A percentile compares a stretch with the other conserved stretches of the same genome.
phyloP scores from a whole-genome alignment of 306 rosid species.

The Cucumis cinereus region DNA sequence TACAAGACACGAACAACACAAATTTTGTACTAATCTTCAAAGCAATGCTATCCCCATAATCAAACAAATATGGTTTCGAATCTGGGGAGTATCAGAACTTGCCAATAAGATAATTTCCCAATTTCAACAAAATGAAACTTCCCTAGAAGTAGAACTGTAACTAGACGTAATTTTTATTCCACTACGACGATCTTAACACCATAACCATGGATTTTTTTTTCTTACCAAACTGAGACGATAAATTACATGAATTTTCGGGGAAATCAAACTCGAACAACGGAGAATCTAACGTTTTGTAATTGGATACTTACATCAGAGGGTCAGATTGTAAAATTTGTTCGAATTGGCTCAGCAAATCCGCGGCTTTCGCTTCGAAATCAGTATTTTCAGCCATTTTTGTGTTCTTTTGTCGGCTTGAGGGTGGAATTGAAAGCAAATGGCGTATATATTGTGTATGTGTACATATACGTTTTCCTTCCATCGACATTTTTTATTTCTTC shows the following conservation, averaged over 20 bases:
- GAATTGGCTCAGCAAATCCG: slow-evolving; percentile 42
- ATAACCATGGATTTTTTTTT: neutral
- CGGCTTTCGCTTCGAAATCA: slow-evolving; percentile 13
- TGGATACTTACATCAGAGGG: slow-evolving; percentile 45
- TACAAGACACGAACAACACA: neutral
- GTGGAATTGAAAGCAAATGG: neutral
- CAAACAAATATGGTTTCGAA: neutral
- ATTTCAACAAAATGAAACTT: neutral
- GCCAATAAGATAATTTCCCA: neutral
- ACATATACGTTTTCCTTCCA: too few relatives aligned
- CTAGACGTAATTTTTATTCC: neutral
- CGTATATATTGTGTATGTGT: too few relatives aligned
- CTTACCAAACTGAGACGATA: neutral
- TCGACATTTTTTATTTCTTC: too few relatives aligned
- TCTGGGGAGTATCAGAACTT: neutral
- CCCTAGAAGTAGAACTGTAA: neutral
- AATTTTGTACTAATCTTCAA: neutral
- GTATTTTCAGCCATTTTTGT: slow-evolving; percentile 23
- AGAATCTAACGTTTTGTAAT: neutral
- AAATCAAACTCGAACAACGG: neutral
- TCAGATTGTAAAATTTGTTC: slow-evolving; percentile 59
- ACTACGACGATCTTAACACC: neutral
- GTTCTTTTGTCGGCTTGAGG: neutral
- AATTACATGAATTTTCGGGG: neutral
- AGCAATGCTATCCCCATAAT: neutral